These are phyloP conservation scores for Metarhizium sp. DNA, from an alignment of 2,329 filamentous ascomycete genomes.

Conservation along the genomic window DNA sequence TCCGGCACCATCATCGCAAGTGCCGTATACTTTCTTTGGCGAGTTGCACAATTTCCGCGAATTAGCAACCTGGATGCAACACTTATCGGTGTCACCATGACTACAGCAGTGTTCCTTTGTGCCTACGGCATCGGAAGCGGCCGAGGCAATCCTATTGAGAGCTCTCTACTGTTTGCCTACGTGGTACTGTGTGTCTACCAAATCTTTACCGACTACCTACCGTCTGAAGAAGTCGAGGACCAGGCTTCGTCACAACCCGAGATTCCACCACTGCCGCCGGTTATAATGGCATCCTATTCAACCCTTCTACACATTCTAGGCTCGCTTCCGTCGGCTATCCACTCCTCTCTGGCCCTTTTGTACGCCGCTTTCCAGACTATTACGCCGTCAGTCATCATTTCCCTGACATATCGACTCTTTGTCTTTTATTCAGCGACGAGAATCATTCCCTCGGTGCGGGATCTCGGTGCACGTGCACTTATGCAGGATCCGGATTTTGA, in stretches of 20 bases:
- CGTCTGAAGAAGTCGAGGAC: constrained; percentile 53
- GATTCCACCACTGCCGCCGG: constrained; percentile 89
- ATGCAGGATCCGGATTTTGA: constrained; percentile 80
- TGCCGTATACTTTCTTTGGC: constrained; percentile 92
- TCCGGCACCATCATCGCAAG: constrained; percentile 89
- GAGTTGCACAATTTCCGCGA: constrained; percentile 86
- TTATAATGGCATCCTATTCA: constrained; percentile 97
- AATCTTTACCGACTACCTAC: constrained; percentile 96
- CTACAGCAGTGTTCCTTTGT: constrained; percentile 84
- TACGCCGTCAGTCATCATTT: constrained; percentile 92
- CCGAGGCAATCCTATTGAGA: constrained; percentile 89
- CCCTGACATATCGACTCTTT: constrained; percentile 83
- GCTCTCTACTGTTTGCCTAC: constrained; percentile 90
- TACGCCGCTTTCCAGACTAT: constrained; percentile 91
- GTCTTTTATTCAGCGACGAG: constrained; percentile 93
- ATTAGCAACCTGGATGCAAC: constrained; percentile 88
- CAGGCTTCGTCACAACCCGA: constrained; percentile 58
- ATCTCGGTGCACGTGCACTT: constrained; percentile 73
- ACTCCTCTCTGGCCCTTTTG: constrained; percentile 76
- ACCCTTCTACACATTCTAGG: constrained; percentile 79
- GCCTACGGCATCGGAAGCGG: constrained; percentile 92
- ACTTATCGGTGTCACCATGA: constrained; percentile 85
- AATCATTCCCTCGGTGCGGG: constrained; percentile 88
- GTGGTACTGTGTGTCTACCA: constrained; percentile 98
- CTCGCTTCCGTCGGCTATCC: constrained; percentile 72